Base-by-base conservation (phyloP, 768 basidiomycete species). In the Leccinum variicolor region DNA sequence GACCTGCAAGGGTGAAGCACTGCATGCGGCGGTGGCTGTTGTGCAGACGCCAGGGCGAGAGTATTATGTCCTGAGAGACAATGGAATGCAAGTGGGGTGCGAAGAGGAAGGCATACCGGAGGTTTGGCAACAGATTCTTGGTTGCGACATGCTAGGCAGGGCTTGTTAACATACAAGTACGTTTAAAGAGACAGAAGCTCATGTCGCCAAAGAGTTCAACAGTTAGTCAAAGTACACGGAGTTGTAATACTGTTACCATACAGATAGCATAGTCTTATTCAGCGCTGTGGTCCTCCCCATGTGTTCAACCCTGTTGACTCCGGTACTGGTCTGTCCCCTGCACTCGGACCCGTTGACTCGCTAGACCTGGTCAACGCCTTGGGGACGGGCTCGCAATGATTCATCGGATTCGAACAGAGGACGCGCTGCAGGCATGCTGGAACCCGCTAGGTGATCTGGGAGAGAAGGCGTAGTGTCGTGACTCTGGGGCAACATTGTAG, bases 21-120 rank as follows among this genome's bases (percentile, higher is more conserved):
- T 92, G 17, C 89, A 91, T 64, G 69, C 73, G 1, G 86, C 86
- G 2, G 63, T 92, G 6, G 90, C 90, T 1, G 75, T 81, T 17
- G 80, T 91, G 9, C 90, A 89, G 67, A 92, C 90, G 0, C 84
- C 83, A 2, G 76, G 73, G 33, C 71, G 90, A 57, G 86, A 85
- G 66, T 89, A 90, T 64, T 86, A 77, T 62, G 77, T 92, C 33
- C 68, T 92, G 59, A 81, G 78, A 54, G 87, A 90, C 57, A 91
- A 88, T 54, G 90, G 90, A 15, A 84, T 89, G 83, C 83, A 87
- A 62, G 77, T 92, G 14, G 90, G 90, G 7, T 78, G 76, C 54
- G 90, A 92, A 68, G 89, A 92, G 63, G 87, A 88, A 7, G 89
- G 88, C 0, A 76, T 91, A 25, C 79, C 79, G 7, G 57, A 64